Base-by-base conservation (phyloP, 2,329 filamentous ascomycete genomes). In the Zopfia rhizophila region DNA sequence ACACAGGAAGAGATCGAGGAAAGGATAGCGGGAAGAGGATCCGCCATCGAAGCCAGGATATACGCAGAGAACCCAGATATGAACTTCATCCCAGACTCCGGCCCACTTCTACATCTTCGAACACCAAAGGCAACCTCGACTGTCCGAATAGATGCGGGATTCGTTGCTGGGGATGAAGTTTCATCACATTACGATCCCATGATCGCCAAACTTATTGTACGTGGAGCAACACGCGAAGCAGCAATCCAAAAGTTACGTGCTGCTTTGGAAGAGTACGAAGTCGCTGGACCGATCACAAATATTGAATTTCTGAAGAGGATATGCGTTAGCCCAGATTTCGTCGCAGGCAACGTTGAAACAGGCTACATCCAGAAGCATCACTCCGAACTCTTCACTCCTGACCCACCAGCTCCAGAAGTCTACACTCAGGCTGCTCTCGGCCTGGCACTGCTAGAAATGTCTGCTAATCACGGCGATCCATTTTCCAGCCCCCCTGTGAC, bases 111-210 rank as follows among this genome's bases (percentile, higher is more conserved):
- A 4, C 90, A 97, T 69, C 83, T 97, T 8, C 82, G 84, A 23
- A 91, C 89, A 1, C 92, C 93, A 0, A 70, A 76, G 36, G 76
- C 82, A 5, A 82, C 84, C 25, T 81, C 87, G 1, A 88, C 91
- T 53, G 83, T 97, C 22, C 86, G 94, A 28, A 91, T 99, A 55
- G 94, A 99, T 65, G 91, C 92, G 32, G 94, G 94, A 1, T 97
- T 97, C 69, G 84, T 92, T 19, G 82, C 91, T 58, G 94, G 94
- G 18, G 93, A 96, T 68, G 90, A 91, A 53, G 90, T 99, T 3
- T 95, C 92, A 0, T 90, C 93, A 47, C 90, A 94, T 42, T 99
- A 99, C 72, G 94, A 99, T 61, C 94, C 94, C 19, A 99, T 99
- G 94, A 96, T 99, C 58, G 90, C 94, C 31, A 99, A 99, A 75